Conservation (phyloP, 116 monocot genomes). For the Posidonia oceanica region DNA sequence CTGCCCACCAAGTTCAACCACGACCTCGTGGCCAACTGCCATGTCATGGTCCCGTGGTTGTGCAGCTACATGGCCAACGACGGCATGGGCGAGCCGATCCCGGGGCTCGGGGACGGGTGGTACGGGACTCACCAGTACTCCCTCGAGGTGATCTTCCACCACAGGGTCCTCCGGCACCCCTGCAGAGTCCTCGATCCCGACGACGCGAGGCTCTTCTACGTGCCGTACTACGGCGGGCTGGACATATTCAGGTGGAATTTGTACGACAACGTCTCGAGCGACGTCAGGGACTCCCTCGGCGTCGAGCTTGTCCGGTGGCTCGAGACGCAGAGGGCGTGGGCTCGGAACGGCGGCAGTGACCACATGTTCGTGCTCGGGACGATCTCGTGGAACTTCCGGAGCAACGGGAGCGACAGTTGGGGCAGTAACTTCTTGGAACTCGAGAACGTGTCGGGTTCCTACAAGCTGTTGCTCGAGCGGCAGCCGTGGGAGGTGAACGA, state of each 20-base stretch:
- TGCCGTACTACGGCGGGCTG: slow-evolving; percentile 51
- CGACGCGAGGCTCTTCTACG: slow-evolving; percentile 37
- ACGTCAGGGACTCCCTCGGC: too few relatives aligned
- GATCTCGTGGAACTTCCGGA: too few relatives aligned
- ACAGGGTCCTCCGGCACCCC: slow-evolving; percentile 16
- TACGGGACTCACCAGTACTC: too few relatives aligned
- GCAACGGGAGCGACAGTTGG: too few relatives aligned
- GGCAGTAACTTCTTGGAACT: too few relatives aligned
- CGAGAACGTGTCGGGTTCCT: slow-evolving; percentile 5
- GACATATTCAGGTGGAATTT: slow-evolving; percentile 41
- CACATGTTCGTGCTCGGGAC: too few relatives aligned
- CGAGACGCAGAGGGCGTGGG: too few relatives aligned
- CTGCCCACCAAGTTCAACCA: slow-evolving; percentile 36
- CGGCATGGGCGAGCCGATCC: slow-evolving; percentile 4
- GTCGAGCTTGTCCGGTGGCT: too few relatives aligned
- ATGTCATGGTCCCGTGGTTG: slow-evolving; percentile 17
- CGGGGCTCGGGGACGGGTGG: too few relatives aligned
- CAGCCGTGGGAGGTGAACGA: slow-evolving; percentile 38
- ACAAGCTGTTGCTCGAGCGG: neutral
- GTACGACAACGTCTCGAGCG: neutral
- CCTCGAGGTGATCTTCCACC: slow-evolving; percentile 28
- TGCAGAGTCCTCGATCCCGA: slow-evolving; percentile 23
- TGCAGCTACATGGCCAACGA: slow-evolving; percentile 35
- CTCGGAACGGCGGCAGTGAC: too few relatives aligned
- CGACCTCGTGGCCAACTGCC: slow-evolving; percentile 17